Percentiles rank a stretch among this genome's conserved stretches.
These are phyloP conservation scores for Hyphodiscus sp. DNA, from an alignment of 2,329 filamentous ascomycete genomes.

Conservation along the genomic window DNA sequence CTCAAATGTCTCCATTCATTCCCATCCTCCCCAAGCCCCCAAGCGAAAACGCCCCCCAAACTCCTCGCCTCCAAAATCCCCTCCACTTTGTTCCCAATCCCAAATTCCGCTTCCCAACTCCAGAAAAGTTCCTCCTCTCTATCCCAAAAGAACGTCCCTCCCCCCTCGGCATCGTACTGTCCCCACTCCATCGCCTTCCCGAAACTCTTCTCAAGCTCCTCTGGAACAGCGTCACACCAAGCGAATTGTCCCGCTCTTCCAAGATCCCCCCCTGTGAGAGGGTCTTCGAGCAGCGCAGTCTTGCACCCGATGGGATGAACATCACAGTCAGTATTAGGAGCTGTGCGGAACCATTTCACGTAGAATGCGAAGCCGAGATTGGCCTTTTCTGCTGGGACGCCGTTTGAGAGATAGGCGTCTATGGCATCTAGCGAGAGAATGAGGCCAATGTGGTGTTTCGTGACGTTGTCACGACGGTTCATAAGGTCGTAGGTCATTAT, in stretches of 20 bases:
- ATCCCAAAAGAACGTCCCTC: conserved; percentile 67
- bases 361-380: conserved; percentile 64
- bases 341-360: conserved; percentile 55
- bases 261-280: conserved; percentile 48
- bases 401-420: conserved; percentile 49
- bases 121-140: conserved; percentile 54
- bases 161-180: conserved; percentile 47
- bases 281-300: conserved; percentile 51
- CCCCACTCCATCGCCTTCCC: conserved; percentile 46
- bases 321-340: conserved; percentile 33
- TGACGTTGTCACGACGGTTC: conserved; percentile 59
- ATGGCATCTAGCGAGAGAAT: conserved; percentile 46
- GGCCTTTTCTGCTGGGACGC: conserved; percentile 42
- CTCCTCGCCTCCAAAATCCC: conserved; percentile 48
- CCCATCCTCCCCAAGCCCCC: conserved; percentile 65
- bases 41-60: conserved; percentile 68
- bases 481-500: conserved; percentile 66
- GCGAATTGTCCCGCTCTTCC: conserved; percentile 54
- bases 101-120: conserved; percentile 62
- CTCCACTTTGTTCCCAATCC: conserved; percentile 56
- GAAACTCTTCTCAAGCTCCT: conserved; percentile 51
- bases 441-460: conserved; percentile 61
- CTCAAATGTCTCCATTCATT: conserved; percentile 37
- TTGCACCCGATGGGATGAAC: conserved; percentile 45
- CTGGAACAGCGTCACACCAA: conserved; percentile 49